A percentile compares a stretch with the other conserved stretches of the same genome.
Conservation (phyloP, 371 early-diverging fungal species). For the Circinella umbellata region DNA sequence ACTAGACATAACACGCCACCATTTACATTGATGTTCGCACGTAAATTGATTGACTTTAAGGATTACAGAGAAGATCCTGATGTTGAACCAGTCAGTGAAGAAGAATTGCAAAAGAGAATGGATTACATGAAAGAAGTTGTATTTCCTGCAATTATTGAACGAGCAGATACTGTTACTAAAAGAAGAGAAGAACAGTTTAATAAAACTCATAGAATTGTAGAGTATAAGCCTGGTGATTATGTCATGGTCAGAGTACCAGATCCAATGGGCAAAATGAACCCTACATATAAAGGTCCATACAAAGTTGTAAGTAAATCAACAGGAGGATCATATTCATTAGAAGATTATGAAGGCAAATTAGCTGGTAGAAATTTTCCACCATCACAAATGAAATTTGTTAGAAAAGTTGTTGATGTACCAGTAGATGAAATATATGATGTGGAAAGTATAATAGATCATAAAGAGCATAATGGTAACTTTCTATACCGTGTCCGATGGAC, state of each 20-base stretch:
- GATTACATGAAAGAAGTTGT: not conserved
- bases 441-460: constrained; percentile 10
- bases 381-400: not conserved
- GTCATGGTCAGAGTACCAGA: not conserved
- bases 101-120: not conserved
- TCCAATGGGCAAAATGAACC: not conserved
- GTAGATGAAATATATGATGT: constrained; percentile 15
- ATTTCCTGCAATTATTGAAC: not conserved
- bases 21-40: constrained; percentile 26
- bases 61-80: not conserved
- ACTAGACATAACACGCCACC: constrained; percentile 9
- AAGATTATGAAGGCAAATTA: constrained; percentile 1
- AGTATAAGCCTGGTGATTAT: not conserved
- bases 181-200: not conserved
- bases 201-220: not conserved
- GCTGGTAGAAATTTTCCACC: constrained; percentile 9
- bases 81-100: not conserved
- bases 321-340: constrained; percentile 17
- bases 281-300: constrained; percentile 16
- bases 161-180: not conserved
- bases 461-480: constrained; percentile 11
- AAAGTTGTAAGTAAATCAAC: not conserved
- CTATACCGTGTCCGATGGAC: constrained; percentile 27
- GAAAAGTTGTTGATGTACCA: not conserved
- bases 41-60: constrained; percentile 18